A percentile compares a stretch with the other conserved stretches of the same genome.
Evolutionary conservation across 1,284 basidiomycete genomes (phyloP).

Genomic region (Puccinia novopanici): DNA sequence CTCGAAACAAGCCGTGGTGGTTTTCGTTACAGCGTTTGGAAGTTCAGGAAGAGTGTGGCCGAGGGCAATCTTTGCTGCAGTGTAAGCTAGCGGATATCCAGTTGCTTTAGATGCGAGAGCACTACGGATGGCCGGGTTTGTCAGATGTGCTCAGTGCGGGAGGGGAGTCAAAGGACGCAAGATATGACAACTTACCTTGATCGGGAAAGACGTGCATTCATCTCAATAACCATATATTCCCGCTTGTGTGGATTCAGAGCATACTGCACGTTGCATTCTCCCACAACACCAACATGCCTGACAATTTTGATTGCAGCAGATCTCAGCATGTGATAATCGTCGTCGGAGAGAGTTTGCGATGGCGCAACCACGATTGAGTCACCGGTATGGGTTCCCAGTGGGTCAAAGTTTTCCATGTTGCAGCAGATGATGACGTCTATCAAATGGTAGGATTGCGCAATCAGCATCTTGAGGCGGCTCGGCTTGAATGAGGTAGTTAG

Average conservation of each 20-base stretch:
- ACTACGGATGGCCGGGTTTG: constrained; percentile 60
- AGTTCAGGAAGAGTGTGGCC: constrained; percentile 96
- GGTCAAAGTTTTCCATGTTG: constrained; percentile 99
- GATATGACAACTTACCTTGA: constrained; percentile 52
- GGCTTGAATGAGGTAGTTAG: not conserved
- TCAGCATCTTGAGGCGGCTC: not conserved
- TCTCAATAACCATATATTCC: constrained; percentile 91
- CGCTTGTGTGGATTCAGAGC: constrained; percentile 87
- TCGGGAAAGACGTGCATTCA: constrained; percentile 58
- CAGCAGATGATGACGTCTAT: constrained; percentile 89
- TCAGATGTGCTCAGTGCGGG: not conserved
- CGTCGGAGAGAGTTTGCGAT: constrained; percentile 94
- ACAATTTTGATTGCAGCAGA: constrained; percentile 96
- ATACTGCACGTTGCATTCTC: constrained; percentile 95
- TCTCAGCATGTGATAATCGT: constrained; percentile 98
- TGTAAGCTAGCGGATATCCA: constrained; percentile 98
- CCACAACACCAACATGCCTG: constrained; percentile 94
- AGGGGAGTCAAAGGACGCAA: not conserved
- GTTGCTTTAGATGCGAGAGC: constrained; percentile 98
- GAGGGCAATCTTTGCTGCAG: constrained; percentile 98
- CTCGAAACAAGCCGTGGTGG: constrained; percentile 98
- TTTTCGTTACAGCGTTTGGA: constrained; percentile 98
- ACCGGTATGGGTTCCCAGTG: constrained; percentile 98
- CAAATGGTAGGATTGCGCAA: constrained; percentile 1
- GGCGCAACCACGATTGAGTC: constrained; percentile 99